These are phyloP conservation scores for Amanita brunnescens DNA, from an alignment of 768 basidiomycete species.

Conservation along the genomic window DNA sequence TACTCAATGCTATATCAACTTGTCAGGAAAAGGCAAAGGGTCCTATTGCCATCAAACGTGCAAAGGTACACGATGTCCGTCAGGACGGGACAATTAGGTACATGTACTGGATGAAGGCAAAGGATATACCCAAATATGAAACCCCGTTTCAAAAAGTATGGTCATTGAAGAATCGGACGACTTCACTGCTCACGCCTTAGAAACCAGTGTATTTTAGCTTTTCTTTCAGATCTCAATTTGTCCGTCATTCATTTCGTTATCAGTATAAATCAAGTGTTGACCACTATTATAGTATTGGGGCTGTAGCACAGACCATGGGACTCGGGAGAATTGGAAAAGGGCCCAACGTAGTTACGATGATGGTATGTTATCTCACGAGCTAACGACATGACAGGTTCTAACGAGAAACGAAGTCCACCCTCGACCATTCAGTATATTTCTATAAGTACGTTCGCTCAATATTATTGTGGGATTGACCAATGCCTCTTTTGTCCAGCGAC, in stretches of 20 bases:
- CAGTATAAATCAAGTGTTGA: conserved; percentile 1
- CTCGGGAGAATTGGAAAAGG: conserved; percentile 41
- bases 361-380: conserved; percentile 31
- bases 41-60: conserved; percentile 59
- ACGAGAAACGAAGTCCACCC: conserved; percentile 39
- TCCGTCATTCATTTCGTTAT: conserved; percentile 24
- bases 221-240: conserved; percentile 76
- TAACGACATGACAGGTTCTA: neutral
- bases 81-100: conserved; percentile 41
- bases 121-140: conserved; percentile 56
- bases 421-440: conserved; percentile 77
- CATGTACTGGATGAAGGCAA: conserved; percentile 79
- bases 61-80: conserved; percentile 30
- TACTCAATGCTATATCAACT: neutral
- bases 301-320: conserved; percentile 45
- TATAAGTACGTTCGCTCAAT: conserved; percentile 44
- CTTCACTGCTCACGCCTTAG: conserved; percentile 5
- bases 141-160: conserved; percentile 69
- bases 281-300: conserved; percentile 39
- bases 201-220: conserved; percentile 59
- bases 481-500: conserved; percentile 34
- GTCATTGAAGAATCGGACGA: neutral
- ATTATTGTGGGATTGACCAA: neutral
- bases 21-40: conserved; percentile 58
- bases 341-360: conserved; percentile 49